These are phyloP conservation scores for Forsythia viridissima DNA, from an alignment of 257 asterid genomes.

Conservation along the genomic window DNA sequence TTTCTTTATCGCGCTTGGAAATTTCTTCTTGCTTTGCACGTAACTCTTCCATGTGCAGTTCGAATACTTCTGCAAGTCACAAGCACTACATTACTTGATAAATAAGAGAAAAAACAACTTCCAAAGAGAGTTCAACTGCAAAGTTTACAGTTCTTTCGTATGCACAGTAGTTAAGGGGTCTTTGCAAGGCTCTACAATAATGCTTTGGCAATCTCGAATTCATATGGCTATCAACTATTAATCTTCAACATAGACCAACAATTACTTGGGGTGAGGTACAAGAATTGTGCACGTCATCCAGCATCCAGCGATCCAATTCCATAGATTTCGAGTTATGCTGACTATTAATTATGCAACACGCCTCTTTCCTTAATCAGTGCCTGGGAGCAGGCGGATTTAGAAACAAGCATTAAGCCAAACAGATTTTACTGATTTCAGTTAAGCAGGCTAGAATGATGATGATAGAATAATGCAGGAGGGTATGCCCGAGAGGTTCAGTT, in stretches of 20 bases:
- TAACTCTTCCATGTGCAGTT: constrained; percentile 93
- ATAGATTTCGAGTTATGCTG: background rate
- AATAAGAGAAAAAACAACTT: background rate
- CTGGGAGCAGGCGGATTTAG: background rate
- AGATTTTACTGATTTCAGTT: background rate
- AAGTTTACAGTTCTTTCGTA: background rate
- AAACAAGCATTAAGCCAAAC: background rate
- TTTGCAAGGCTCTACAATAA: background rate
- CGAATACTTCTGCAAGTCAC: constrained; percentile 76
- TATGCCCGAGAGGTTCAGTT: background rate
- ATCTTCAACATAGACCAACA: background rate
- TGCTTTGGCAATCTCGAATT: background rate
- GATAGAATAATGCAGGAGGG: background rate
- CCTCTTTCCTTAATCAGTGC: background rate
- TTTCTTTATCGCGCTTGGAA: constrained; percentile 76
- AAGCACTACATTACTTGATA: background rate
- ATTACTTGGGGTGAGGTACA: background rate
- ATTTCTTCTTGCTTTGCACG: constrained; percentile 90
- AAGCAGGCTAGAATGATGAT: background rate
- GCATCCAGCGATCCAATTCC: background rate
- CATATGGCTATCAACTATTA: background rate
- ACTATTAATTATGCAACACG: background rate
- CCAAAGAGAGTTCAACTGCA: background rate
- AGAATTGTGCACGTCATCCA: background rate
- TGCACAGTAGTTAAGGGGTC: too few species aligned